phyloP scores from a whole-genome alignment of 2,329 filamentous ascomycete genomes.

The Alternaria sp. region DNA sequence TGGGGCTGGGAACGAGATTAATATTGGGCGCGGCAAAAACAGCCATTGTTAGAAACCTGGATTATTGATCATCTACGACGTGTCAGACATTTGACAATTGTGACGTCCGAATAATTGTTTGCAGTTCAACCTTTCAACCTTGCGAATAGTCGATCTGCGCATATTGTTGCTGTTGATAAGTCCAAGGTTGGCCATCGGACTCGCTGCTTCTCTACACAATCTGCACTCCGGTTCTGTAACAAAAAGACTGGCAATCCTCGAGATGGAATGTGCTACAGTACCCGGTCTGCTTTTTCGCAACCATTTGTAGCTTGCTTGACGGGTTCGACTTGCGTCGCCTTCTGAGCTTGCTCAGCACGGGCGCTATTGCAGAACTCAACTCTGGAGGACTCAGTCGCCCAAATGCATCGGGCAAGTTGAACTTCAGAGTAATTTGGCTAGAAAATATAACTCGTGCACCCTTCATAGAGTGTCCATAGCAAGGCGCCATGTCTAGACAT shows the following conservation, averaged over 20 bases:
- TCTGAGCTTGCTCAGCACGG: conserved; percentile 1
- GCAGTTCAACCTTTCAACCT: not conserved
- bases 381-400: conserved; percentile 1
- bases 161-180: conserved; percentile 1
- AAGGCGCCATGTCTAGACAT: conserved; percentile 40
- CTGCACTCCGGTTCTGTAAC: not conserved
- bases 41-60: conserved; percentile 10
- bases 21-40: conserved; percentile 18
- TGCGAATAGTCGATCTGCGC: not conserved
- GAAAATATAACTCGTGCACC: conserved; percentile 17
- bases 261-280: not conserved
- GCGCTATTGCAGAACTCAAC: conserved; percentile 1
- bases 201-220: not conserved
- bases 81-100: not conserved
- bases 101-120: conserved; percentile 9
- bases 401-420: conserved; percentile 11
- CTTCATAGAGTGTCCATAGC: conserved; percentile 18
- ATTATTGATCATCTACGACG: conserved; percentile 1
- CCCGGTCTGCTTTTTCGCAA: not conserved
- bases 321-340: not conserved
- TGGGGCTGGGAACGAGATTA: conserved; percentile 15
- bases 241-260: not conserved
- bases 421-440: conserved; percentile 22
- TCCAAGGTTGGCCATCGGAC: not conserved
- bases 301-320: not conserved